Evolutionary conservation across 2,329 filamentous ascomycete genomes (phyloP), one percentile per base, ranked within the genome.

Genomic region (Cladophialophora carrionii): DNA sequence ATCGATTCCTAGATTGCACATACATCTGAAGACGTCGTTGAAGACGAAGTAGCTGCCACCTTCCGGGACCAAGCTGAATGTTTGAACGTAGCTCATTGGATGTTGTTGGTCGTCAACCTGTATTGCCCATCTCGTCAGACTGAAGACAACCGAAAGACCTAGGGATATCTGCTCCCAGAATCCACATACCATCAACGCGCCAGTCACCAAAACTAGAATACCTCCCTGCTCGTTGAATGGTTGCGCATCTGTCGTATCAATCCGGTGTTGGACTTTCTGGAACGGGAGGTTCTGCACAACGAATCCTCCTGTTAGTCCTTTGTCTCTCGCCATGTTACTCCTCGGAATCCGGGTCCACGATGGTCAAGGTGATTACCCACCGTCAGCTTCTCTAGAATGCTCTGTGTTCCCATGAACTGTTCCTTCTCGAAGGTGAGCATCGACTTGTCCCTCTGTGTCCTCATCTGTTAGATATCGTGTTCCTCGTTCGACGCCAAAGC

Each of bases 341-440:
- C 43, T 60, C n/a, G 22, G 22, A 8, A 29, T 9, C 31, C 46
- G n/a, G 24, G 37, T 17, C 17, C 37, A 9, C 17, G 17, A 14
- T 43, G 17, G 17, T 10, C 26, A 20, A 17, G 41, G 46, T 51
- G 31, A 10, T 24, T 52, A 78, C 87, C 73, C 83, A 98, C 94
- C 66, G 78, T 77, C 68, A 98, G 86, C 85, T 97, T 97, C 78
- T 91, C 87, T 61, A 89, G 80, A 73, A 99, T 97, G 34, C 76
- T 76, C 26, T 72, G 75, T 41, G 81, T 80, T 68, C 94, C 93
- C 74, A 87, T 82, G 66, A 86, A 78, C 14, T 89, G 87, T 52
- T 82, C 73, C 54, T 84, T 88, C 85, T 98, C 92, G 75, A 97
- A 98, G 57, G 94, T 97, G 79, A 98, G 84, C 90, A 96, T 96